A percentile compares a stretch with the other conserved stretches of the same genome.
These are phyloP conservation scores for Pezicula rhizophila DNA, from an alignment of 2,329 filamentous ascomycete species.

Conservation along the genomic window DNA sequence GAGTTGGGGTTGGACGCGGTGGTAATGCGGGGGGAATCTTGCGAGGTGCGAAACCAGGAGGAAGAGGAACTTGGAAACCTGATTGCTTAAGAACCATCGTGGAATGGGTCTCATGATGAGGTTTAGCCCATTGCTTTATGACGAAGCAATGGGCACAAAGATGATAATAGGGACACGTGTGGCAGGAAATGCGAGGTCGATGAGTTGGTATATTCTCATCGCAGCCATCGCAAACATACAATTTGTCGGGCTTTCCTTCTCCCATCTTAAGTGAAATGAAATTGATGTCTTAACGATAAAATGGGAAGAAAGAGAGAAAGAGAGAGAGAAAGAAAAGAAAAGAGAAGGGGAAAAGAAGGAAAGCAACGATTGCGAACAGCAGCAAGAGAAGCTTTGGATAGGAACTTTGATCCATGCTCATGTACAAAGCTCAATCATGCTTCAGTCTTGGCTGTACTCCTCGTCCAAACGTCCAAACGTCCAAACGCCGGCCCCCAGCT, in stretches of 20 bases:
- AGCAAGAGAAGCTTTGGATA: neutral
- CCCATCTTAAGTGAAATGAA: neutral
- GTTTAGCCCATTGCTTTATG: conserved; percentile 12
- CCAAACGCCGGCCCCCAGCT: neutral
- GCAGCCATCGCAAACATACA: conserved; percentile 4
- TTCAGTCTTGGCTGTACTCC: neutral
- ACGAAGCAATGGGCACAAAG: conserved; percentile 22
- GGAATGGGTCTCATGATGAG: conserved; percentile 12
- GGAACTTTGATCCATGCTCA: neutral
- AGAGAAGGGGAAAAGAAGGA: neutral
- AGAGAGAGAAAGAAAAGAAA: neutral
- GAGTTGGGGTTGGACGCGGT: conserved; percentile 4
- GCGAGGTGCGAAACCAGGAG: conserved; percentile 9
- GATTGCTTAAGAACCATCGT: conserved; percentile 15
- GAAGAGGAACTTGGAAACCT: conserved; percentile 10
- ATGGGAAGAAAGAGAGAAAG: neutral
- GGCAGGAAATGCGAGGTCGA: conserved; percentile 5
- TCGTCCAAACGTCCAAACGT: neutral
- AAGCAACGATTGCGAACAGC: neutral
- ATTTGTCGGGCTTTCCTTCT: neutral
- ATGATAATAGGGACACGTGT: conserved; percentile 11
- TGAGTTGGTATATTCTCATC: conserved; percentile 1
- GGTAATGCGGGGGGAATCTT: conserved; percentile 10
- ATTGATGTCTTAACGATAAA: neutral
- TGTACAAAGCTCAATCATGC: neutral